phyloP scores from a whole-genome alignment of 2,329 filamentous ascomycete genomes.

The Xylaria sp. region DNA sequence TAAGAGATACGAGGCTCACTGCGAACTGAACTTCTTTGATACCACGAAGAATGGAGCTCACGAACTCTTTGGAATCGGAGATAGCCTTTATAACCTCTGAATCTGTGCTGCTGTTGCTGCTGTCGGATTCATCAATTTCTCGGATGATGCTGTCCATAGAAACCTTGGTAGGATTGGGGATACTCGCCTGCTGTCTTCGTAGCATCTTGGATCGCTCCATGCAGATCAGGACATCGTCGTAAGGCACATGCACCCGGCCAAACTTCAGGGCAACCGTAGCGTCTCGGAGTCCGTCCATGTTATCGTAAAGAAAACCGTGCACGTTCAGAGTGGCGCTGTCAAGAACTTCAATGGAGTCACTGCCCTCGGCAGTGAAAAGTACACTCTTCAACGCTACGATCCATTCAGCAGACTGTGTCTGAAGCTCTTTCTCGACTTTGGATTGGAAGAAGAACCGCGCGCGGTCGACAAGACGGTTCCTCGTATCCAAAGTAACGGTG shows the following conservation, averaged over 20 bases:
- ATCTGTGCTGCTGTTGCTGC: constrained; percentile 46
- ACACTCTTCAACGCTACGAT: constrained; percentile 80
- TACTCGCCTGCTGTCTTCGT: constrained; percentile 34
- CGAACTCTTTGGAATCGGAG: constrained; percentile 87
- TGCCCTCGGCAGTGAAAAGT: constrained; percentile 79
- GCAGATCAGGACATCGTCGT: constrained; percentile 73
- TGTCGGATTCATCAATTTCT: constrained; percentile 59
- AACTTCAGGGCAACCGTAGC: constrained; percentile 86
- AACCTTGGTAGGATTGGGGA: constrained; percentile 50
- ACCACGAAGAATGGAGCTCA: constrained; percentile 81
- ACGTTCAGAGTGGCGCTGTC: constrained; percentile 86
- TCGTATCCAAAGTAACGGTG: constrained; percentile 82
- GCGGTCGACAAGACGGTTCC: constrained; percentile 84
- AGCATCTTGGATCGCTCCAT: constrained; percentile 49
- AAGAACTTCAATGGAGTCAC: constrained; percentile 78
- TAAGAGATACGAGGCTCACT: constrained; percentile 82
- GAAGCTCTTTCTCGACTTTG: constrained; percentile 52
- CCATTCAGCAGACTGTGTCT: constrained; percentile 84
- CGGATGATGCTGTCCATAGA: constrained; percentile 68
- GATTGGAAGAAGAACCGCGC: constrained; percentile 83
- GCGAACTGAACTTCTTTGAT: constrained; percentile 97
- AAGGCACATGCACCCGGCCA: constrained; percentile 82
- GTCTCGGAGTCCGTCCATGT: constrained; percentile 81
- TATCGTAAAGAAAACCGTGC: constrained; percentile 82
- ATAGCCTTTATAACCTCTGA: constrained; percentile 74